These are phyloP conservation scores for Bipolaris bicolor DNA, from an alignment of 2,329 filamentous ascomycete genomes.

Conservation along the genomic window DNA sequence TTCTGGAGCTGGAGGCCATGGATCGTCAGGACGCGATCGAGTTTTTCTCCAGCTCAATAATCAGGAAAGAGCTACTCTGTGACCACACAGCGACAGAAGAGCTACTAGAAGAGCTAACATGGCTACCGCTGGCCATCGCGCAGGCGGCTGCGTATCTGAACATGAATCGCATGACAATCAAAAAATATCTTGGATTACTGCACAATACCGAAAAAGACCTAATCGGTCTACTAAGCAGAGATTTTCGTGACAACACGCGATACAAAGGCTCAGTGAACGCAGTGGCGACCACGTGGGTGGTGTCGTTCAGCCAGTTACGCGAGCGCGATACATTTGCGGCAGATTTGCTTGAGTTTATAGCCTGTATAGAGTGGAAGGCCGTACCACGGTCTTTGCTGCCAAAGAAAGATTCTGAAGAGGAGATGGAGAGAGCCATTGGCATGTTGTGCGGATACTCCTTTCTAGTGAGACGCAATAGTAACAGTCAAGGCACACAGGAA, in stretches of 20 bases:
- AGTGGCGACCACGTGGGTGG: slow-evolving; percentile 52
- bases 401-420: slow-evolving; percentile 1
- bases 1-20: slow-evolving; percentile 13
- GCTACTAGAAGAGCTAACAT: slow-evolving; percentile 40
- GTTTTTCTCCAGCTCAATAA: slow-evolving; percentile 9
- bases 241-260: slow-evolving; percentile 49
- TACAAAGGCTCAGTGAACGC: slow-evolving; percentile 48
- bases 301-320: slow-evolving; percentile 50
- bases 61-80: slow-evolving; percentile 10
- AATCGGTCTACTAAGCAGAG: slow-evolving; percentile 45
- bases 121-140: slow-evolving; percentile 52
- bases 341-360: slow-evolving; percentile 47
- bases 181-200: slow-evolving; percentile 48
- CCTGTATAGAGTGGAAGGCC: slow-evolving; percentile 24
- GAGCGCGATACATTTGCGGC: slow-evolving; percentile 41
- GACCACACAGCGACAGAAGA: neutral
- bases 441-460: slow-evolving; percentile 29
- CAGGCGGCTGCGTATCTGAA: slow-evolving; percentile 50
- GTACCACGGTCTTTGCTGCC: slow-evolving; percentile 27
- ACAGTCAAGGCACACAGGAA: neutral
- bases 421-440: neutral
- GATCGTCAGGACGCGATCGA: slow-evolving; percentile 4
- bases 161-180: slow-evolving; percentile 26
- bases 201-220: slow-evolving; percentile 41
- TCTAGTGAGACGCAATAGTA: slow-evolving; percentile 16